Percentiles rank a stretch among this genome's conserved stretches.
These are phyloP conservation scores for Agrocybe praecox DNA, from an alignment of 768 basidiomycete species.

Conservation along the genomic window DNA sequence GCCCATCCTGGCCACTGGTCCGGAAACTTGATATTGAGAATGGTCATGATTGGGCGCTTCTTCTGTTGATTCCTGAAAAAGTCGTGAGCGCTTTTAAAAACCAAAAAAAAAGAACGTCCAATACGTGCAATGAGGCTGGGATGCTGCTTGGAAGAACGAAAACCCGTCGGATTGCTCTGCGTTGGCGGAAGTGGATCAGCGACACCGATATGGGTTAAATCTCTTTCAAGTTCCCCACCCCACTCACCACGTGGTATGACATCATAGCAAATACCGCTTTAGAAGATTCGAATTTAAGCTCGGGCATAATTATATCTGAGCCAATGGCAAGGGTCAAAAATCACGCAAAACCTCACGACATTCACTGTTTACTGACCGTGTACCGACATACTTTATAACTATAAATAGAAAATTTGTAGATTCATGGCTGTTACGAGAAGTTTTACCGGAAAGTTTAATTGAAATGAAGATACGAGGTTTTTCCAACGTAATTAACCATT, in stretches of 20 bases:
- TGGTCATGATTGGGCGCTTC: slow-evolving; percentile 12
- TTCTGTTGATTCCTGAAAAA: background rate
- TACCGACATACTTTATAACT: too few relatives aligned
- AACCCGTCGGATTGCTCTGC: background rate
- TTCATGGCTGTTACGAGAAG: too few relatives aligned
- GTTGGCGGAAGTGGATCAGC: background rate
- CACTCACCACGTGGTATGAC: slow-evolving; percentile 12
- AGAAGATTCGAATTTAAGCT: too few relatives aligned
- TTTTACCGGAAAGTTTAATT: too few relatives aligned
- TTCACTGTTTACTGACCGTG: too few relatives aligned
- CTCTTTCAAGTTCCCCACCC: background rate
- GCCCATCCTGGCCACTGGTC: slow-evolving; percentile 38
- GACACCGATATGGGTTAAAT: background rate
- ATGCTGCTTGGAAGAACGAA: background rate
- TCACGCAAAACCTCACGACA: too few relatives aligned
- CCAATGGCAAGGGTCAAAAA: too few relatives aligned
- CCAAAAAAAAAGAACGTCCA: background rate
- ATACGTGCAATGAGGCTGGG: background rate
- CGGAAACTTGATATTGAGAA: slow-evolving; percentile 36
- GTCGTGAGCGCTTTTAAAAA: background rate
- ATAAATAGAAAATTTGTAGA: too few relatives aligned
- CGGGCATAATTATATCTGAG: too few relatives aligned
- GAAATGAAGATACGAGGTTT: too few relatives aligned
- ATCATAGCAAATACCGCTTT: background rate
- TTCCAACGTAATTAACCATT: too few relatives aligned